These are phyloP conservation scores for Dendrocalamus latiflorus DNA, from an alignment of 202 grass and related monocot genomes.

Conservation along the genomic window DNA sequence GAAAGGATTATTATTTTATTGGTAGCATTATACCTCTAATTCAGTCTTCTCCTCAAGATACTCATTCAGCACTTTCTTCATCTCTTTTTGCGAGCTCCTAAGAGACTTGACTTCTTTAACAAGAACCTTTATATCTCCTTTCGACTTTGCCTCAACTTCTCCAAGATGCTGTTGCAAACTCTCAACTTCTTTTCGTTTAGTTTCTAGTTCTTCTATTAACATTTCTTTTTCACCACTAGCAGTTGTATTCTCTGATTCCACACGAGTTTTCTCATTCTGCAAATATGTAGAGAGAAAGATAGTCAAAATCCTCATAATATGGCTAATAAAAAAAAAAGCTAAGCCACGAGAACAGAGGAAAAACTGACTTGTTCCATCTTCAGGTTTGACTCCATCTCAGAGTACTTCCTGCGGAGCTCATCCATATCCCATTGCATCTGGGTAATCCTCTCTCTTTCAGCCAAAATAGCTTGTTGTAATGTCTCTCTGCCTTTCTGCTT, in stretches of 20 bases:
- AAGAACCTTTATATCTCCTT: conserved; percentile 92
- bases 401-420: conserved; percentile 84
- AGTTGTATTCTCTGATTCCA: conserved; percentile 57
- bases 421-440: conserved; percentile 99
- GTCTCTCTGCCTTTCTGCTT: conserved; percentile 88
- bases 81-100: conserved; percentile 83
- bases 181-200: conserved; percentile 63
- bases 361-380: conserved; percentile 60
- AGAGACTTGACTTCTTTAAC: conserved; percentile 93
- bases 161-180: conserved; percentile 56
- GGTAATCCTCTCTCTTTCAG: conserved; percentile 88
- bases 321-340: background rate
- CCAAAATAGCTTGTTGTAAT: conserved; percentile 71
- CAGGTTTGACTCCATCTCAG: conserved; percentile 80
- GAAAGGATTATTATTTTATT: conserved; percentile 9
- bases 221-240: conserved; percentile 62
- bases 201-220: conserved; percentile 60
- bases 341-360: background rate
- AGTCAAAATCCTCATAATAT: conserved; percentile 20
- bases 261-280: conserved; percentile 72
- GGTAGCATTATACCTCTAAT: conserved; percentile 61
- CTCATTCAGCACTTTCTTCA: conserved; percentile 67
- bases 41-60: conserved; percentile 76
- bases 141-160: conserved; percentile 88
- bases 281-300: conserved; percentile 8